Conservation (phyloP, 495 filamentous ascomycete species). For the Lophiostoma macrostomum region DNA sequence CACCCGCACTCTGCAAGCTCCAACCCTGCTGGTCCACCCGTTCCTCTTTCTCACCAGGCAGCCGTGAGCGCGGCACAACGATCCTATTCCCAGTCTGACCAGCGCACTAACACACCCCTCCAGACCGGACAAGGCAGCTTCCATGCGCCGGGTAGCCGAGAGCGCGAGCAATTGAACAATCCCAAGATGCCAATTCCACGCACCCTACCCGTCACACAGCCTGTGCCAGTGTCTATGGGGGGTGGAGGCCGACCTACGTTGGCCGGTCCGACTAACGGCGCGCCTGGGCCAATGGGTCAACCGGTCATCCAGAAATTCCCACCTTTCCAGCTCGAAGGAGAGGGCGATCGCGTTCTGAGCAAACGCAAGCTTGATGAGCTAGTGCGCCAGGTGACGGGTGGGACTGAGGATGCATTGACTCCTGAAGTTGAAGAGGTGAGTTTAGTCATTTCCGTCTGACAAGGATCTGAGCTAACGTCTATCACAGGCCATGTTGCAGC, state of each 20-base stretch:
- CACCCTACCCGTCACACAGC: slow-evolving; percentile 64
- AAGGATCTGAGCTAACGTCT: slow-evolving; percentile 10
- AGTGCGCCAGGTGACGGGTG: slow-evolving; percentile 87
- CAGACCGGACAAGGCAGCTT: slow-evolving; percentile 37
- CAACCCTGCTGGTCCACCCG: slow-evolving; percentile 49
- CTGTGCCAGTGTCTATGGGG: slow-evolving; percentile 68
- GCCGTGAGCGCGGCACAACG: slow-evolving; percentile 60
- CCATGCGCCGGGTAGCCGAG: slow-evolving; percentile 33
- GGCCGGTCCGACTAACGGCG: slow-evolving; percentile 67
- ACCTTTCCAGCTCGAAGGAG: slow-evolving; percentile 77
- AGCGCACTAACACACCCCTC: slow-evolving; percentile 30
- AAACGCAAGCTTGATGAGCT: slow-evolving; percentile 97
- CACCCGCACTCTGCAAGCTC: slow-evolving; percentile 34
- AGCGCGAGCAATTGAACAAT: slow-evolving; percentile 33
- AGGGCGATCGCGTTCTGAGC: slow-evolving; percentile 82
- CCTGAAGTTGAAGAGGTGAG: slow-evolving; percentile 93
- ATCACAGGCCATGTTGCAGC: slow-evolving; percentile 73
- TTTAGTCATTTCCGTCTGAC: slow-evolving; percentile 3
- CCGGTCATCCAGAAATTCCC: slow-evolving; percentile 80
- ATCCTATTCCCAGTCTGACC: slow-evolving; percentile 49
- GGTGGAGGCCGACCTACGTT: slow-evolving; percentile 74
- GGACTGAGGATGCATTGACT: slow-evolving; percentile 65
- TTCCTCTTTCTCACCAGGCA: slow-evolving; percentile 60
- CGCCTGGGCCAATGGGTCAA: slow-evolving; percentile 77
- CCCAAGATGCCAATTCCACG: slow-evolving; percentile 63